phyloP scores from a whole-genome alignment of 306 rosid genomes.

The Rosa persica region DNA sequence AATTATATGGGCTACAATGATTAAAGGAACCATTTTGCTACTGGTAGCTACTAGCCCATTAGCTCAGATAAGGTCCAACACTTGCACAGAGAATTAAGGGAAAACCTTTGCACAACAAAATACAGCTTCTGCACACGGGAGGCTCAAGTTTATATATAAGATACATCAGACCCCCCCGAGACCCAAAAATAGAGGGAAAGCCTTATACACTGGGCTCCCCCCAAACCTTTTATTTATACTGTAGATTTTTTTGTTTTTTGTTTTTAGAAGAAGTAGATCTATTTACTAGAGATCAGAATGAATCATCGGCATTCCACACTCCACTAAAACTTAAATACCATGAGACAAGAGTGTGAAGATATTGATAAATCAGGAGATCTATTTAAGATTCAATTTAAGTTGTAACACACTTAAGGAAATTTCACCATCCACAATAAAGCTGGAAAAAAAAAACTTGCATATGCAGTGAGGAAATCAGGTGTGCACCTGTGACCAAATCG shows the following conservation, averaged over 20 bases:
- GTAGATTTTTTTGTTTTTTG: background rate
- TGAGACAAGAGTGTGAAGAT: background rate
- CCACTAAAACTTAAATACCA: background rate
- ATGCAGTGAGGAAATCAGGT: slow-evolving; percentile 21
- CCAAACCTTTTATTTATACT: background rate
- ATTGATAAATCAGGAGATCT: background rate
- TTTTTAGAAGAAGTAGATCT: background rate
- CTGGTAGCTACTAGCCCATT: background rate
- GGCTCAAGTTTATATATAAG: too few species aligned
- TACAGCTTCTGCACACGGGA: background rate
- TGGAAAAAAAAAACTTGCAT: background rate
- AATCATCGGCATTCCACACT: background rate
- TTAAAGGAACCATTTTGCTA: background rate
- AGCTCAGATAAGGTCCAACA: too few species aligned
- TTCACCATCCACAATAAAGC: background rate
- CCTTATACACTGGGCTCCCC: background rate
- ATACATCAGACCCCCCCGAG: background rate
- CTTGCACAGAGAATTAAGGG: too few species aligned
- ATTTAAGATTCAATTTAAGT: background rate
- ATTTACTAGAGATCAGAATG: background rate
- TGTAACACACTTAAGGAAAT: background rate
- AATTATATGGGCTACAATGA: background rate
- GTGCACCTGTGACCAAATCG: slow-evolving; percentile 90
- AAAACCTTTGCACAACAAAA: background rate
- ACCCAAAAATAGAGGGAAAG: background rate